Evolutionary conservation across 2,329 filamentous ascomycete species (phyloP).

Genomic region (Colletotrichum camelliae): DNA sequence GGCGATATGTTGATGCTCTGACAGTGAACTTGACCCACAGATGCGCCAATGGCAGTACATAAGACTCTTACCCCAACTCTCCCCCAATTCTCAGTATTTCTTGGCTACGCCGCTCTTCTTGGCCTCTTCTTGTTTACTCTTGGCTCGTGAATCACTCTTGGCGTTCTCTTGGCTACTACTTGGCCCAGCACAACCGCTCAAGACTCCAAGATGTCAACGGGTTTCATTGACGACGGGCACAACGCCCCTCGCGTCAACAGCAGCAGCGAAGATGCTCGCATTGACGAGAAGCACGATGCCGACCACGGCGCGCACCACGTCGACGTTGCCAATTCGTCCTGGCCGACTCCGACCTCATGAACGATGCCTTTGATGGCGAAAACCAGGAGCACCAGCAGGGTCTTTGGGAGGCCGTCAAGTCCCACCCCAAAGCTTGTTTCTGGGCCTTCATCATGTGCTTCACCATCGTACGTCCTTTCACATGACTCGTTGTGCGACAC

Average conservation of each 20-base stretch:
- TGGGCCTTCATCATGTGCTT: slow-evolving; percentile 56
- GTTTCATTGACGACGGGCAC: slow-evolving; percentile 10
- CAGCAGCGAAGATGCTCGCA: neutral
- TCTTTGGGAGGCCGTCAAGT: slow-evolving; percentile 40
- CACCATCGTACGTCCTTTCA: slow-evolving; percentile 46
- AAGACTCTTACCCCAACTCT: neutral
- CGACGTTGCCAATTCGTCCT: slow-evolving; percentile 37
- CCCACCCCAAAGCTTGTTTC: slow-evolving; percentile 48
- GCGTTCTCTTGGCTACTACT: neutral
- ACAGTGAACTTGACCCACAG: neutral
- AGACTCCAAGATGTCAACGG: slow-evolving; percentile 19
- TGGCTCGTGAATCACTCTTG: neutral
- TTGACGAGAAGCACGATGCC: slow-evolving; percentile 15
- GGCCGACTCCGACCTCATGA: slow-evolving; percentile 40
- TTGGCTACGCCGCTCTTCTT: neutral
- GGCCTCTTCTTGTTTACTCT: neutral
- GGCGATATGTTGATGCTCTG: neutral
- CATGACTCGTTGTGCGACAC: neutral
- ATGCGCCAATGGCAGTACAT: neutral
- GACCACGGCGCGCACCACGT: slow-evolving; percentile 12
- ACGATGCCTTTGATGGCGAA: slow-evolving; percentile 46
- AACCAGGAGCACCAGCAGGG: slow-evolving; percentile 47
- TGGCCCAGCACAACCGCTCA: neutral
- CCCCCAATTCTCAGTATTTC: neutral
- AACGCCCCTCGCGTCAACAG: neutral